These are phyloP conservation scores for Hyaloscypha variabilis DNA, from an alignment of 495 filamentous ascomycete species.

Conservation along the genomic window DNA sequence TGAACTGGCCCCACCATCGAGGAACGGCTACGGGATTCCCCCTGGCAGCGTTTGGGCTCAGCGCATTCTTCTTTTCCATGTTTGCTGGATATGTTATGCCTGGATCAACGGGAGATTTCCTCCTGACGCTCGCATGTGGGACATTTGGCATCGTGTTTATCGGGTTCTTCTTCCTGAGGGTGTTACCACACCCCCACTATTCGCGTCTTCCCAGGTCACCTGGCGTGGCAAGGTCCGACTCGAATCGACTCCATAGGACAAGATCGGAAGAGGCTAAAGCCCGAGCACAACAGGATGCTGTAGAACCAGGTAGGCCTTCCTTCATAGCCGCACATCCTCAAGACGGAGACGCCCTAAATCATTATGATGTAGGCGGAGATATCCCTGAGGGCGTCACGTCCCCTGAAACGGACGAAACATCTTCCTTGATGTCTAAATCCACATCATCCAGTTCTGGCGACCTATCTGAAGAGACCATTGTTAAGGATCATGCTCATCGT, in stretches of 20 bases:
- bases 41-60: slow-evolving; percentile 88
- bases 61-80: slow-evolving; percentile 92
- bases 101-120: slow-evolving; percentile 76
- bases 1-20: slow-evolving; percentile 90
- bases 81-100: slow-evolving; percentile 80
- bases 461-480: slow-evolving; percentile 23
- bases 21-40: slow-evolving; percentile 95
- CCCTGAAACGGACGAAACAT: slow-evolving; percentile 69
- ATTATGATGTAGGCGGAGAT: slow-evolving; percentile 27
- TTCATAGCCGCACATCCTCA: slow-evolving; percentile 20
- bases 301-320: slow-evolving; percentile 71
- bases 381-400: slow-evolving; percentile 31
- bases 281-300: slow-evolving; percentile 38
- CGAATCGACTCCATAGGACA: slow-evolving; percentile 62
- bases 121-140: slow-evolving; percentile 79
- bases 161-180: slow-evolving; percentile 79
- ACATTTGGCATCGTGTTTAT: slow-evolving; percentile 74
- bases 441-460: slow-evolving; percentile 51
- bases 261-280: slow-evolving; percentile 58
- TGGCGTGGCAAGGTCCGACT: slow-evolving; percentile 43
- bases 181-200: slow-evolving; percentile 70
- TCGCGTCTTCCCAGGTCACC: slow-evolving; percentile 59
- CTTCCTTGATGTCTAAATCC: slow-evolving; percentile 73
- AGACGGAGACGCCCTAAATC: slow-evolving; percentile 24
- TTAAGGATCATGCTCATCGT: slow-evolving; percentile 66